These are phyloP conservation scores for Vickermania ingenoplastis DNA, from an alignment of 208 protist species.

Conservation along the genomic window DNA sequence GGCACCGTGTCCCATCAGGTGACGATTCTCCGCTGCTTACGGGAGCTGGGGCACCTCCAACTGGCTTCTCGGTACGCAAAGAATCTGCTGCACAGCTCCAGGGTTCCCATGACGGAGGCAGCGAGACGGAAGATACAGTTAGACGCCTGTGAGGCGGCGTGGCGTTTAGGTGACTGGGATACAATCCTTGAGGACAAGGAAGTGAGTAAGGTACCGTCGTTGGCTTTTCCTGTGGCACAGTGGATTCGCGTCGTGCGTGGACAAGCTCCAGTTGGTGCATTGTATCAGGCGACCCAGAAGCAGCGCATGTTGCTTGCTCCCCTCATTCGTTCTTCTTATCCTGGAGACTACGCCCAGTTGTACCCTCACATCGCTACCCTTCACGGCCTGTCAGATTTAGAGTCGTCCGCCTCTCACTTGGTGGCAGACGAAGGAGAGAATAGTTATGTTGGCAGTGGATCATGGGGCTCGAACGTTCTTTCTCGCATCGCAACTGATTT, in stretches of 20 bases:
- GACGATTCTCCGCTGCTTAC: conserved; percentile 72
- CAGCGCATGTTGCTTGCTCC: conserved; percentile 47
- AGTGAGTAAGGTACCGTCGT: conserved; percentile 20
- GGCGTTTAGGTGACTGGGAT: conserved; percentile 79
- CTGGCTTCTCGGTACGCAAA: conserved; percentile 68
- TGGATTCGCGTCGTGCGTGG: not conserved
- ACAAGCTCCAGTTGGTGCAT: not conserved
- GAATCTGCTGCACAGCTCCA: conserved; percentile 11
- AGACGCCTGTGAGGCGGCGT: conserved; percentile 83
- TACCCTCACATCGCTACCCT: conserved; percentile 57
- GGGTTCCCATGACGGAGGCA: not conserved
- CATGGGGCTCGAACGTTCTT: not conserved
- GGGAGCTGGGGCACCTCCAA: conserved; percentile 77
- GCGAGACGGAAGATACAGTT: conserved; percentile 25
- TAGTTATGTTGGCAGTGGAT: conserved; percentile 2
- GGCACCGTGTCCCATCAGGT: conserved; percentile 62
- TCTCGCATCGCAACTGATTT: conserved; percentile 20
- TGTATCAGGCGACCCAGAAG: conserved; percentile 8
- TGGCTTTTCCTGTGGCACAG: conserved; percentile 17
- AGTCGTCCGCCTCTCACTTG: not conserved
- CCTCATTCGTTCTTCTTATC: conserved; percentile 37
- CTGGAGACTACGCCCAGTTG: conserved; percentile 62
- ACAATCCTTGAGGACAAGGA: conserved; percentile 18
- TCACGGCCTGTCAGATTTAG: conserved; percentile 69
- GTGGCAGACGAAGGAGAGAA: not conserved